Conservation (phyloP, 202 grass and related monocot species). For the Carex arenaria region DNA sequence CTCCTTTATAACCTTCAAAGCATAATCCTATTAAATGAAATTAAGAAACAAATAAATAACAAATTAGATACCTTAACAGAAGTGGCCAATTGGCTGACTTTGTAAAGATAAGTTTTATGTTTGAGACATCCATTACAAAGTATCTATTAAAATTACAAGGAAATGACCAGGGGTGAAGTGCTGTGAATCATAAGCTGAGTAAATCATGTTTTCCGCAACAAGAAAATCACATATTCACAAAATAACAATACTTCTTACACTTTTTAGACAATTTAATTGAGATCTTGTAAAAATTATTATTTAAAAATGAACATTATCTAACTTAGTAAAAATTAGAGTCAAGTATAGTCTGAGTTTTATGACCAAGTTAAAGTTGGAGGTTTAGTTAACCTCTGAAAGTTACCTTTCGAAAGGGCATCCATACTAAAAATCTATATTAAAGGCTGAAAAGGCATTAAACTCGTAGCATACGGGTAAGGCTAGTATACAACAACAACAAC, state of each 20-base stretch:
- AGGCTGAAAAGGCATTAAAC: not conserved
- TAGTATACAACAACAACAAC: too few relatives aligned
- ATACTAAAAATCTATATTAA: not conserved
- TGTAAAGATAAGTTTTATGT: not conserved
- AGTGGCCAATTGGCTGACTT: not conserved
- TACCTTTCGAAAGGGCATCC: not conserved
- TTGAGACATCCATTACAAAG: not conserved
- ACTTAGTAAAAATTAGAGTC: not conserved
- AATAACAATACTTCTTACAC: not conserved
- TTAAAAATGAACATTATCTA: not conserved
- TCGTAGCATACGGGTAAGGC: not conserved
- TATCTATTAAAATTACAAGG: not conserved
- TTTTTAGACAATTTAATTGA: not conserved
- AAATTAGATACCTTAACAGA: not conserved
- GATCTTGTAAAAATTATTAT: not conserved
- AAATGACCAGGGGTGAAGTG: not conserved
- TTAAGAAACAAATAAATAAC: constrained; percentile 17
- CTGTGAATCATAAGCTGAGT: not conserved
- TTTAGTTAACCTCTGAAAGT: not conserved
- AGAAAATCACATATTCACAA: not conserved
- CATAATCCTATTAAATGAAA: constrained; percentile 58
- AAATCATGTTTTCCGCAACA: not conserved
- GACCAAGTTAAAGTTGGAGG: not conserved
- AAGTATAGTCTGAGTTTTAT: not conserved
- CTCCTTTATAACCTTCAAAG: constrained; percentile 91